phyloP scores from a whole-genome alignment of 768 basidiomycete species.

The Russula sp. region DNA sequence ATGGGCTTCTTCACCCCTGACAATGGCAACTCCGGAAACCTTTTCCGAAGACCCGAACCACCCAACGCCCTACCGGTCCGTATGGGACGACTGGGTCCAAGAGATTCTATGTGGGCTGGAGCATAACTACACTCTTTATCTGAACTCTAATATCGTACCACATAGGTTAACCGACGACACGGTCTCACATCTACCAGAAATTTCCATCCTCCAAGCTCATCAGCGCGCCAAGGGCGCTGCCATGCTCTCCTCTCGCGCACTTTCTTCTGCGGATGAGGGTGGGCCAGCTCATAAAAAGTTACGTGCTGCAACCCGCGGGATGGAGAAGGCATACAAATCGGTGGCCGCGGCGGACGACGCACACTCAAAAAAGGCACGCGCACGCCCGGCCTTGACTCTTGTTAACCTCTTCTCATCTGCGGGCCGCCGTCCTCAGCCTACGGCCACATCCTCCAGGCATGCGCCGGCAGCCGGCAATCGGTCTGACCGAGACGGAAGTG shows the following conservation, averaged over 20 bases:
- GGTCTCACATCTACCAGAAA: conserved; percentile 52
- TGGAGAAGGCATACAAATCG: conserved; percentile 55
- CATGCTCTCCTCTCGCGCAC: conserved; percentile 51
- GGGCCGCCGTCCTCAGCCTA: conserved; percentile 67
- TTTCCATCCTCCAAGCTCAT: conserved; percentile 52
- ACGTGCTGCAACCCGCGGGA: conserved; percentile 55
- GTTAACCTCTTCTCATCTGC: conserved; percentile 82
- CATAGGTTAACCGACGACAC: conserved; percentile 45
- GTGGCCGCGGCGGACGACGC: conserved; percentile 51
- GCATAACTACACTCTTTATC: neutral
- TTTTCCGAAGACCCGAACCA: conserved; percentile 52
- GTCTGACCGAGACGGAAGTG: conserved; percentile 50
- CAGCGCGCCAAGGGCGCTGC: conserved; percentile 40
- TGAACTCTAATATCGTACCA: conserved; percentile 13
- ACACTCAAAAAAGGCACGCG: conserved; percentile 86
- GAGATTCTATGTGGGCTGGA: conserved; percentile 59
- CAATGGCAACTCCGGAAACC: conserved; percentile 50
- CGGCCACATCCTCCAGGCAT: conserved; percentile 59
- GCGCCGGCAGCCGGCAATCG: conserved; percentile 39
- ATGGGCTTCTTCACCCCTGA: conserved; percentile 78
- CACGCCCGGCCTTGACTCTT: conserved; percentile 83
- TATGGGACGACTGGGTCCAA: conserved; percentile 51
- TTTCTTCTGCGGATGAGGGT: conserved; percentile 79
- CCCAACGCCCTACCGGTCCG: conserved; percentile 55
- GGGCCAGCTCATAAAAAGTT: conserved; percentile 75